phyloP scores from a whole-genome alignment of 2,329 filamentous ascomycete species.

The Rhytidhysteron rufulum region DNA sequence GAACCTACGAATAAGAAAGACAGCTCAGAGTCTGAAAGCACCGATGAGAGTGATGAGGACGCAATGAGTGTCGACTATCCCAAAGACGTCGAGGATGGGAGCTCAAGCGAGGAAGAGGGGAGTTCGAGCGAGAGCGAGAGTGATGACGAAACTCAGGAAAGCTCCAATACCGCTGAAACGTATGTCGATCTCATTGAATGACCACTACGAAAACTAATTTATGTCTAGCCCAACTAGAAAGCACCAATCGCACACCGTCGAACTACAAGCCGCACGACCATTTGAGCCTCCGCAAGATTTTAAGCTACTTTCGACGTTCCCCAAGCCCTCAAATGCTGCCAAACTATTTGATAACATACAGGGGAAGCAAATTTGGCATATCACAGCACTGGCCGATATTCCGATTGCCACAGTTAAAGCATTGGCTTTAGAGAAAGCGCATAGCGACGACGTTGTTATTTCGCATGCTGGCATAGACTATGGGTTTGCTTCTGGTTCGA shows the following conservation, averaged over 20 bases:
- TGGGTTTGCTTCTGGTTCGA: slow-evolving; percentile 51
- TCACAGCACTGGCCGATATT: slow-evolving; percentile 66
- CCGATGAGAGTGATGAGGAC: slow-evolving; percentile 1
- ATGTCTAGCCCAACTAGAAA: slow-evolving; percentile 8
- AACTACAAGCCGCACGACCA: slow-evolving; percentile 31
- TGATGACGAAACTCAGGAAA: slow-evolving; percentile 11
- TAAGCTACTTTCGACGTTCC: slow-evolving; percentile 48
- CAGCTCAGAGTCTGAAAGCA: background rate
- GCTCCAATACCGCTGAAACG: background rate
- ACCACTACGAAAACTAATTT: too few species aligned
- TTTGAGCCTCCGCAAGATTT: slow-evolving; percentile 44
- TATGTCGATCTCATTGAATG: slow-evolving; percentile 1
- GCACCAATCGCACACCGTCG: slow-evolving; percentile 22
- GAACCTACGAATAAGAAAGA: background rate
- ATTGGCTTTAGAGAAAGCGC: slow-evolving; percentile 58
- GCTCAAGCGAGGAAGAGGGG: background rate
- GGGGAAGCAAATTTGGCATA: slow-evolving; percentile 77
- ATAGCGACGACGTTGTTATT: slow-evolving; percentile 54
- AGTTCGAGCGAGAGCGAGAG: slow-evolving; percentile 15
- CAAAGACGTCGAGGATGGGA: background rate
- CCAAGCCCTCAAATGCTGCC: slow-evolving; percentile 13
- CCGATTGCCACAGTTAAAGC: slow-evolving; percentile 65
- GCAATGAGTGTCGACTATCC: slow-evolving; percentile 6
- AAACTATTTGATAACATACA: slow-evolving; percentile 58
- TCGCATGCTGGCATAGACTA: slow-evolving; percentile 63